Evolutionary conservation across 495 filamentous ascomycete species (phyloP).

Genomic region (Penicillium tannophilum): DNA sequence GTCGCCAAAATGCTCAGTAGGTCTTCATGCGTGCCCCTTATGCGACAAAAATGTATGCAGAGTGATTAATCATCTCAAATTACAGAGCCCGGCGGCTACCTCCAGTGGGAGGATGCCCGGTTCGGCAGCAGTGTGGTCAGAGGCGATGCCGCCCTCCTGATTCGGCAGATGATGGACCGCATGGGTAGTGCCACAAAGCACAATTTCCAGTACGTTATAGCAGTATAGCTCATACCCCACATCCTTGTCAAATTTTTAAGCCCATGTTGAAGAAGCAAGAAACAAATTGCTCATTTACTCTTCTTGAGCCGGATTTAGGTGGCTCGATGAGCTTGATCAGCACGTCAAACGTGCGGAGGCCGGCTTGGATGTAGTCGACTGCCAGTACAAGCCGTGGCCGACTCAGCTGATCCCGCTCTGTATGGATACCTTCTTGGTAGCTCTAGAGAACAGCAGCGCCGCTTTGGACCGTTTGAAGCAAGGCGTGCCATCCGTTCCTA

Average conservation of each 20-base stretch:
- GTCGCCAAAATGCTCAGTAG: constrained; percentile 9
- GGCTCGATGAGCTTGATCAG: constrained; percentile 1
- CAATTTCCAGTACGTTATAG: background rate
- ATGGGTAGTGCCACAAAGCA: background rate
- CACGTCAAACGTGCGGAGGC: background rate
- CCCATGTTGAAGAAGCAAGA: too few relatives aligned
- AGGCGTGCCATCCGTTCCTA: background rate
- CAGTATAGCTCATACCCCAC: background rate
- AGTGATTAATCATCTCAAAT: background rate
- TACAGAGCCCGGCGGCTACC: constrained; percentile 34
- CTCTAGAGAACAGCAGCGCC: background rate
- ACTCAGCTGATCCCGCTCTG: background rate
- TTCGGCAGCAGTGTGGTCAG: constrained; percentile 17
- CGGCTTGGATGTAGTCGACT: background rate
- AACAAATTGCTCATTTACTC: background rate
- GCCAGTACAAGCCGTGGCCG: background rate
- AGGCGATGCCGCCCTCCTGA: constrained; percentile 3
- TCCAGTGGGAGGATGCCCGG: constrained; percentile 38
- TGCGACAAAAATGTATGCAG: background rate
- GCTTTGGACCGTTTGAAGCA: background rate
- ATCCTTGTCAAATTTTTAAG: background rate
- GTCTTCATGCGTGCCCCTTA: background rate
- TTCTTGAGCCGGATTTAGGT: background rate
- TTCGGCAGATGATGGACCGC: background rate
- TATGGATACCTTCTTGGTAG: background rate